A percentile compares a stretch with the other conserved stretches of the same genome.
These are phyloP conservation scores for Pleurotus cornucopiae DNA, from an alignment of 768 basidiomycete species.

Conservation along the genomic window DNA sequence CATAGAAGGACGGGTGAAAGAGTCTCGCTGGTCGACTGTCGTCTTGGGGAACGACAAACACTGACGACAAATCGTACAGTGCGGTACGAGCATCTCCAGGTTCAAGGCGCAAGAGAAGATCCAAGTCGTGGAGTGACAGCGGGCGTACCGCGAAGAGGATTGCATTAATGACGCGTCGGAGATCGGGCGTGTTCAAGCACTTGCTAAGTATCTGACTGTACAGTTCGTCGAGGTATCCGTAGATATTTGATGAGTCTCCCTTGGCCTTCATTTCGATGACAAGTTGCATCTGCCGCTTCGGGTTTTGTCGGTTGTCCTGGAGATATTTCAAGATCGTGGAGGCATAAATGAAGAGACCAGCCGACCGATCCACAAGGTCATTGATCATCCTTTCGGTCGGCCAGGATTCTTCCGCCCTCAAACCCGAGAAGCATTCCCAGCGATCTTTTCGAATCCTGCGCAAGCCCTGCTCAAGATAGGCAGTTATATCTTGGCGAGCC, in stretches of 20 bases:
- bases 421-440: background rate
- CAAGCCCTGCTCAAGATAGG: conserved; percentile 14
- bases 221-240: conserved; percentile 6
- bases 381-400: conserved; percentile 16
- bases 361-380: conserved; percentile 16
- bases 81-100: background rate
- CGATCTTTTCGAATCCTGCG: conserved; percentile 11
- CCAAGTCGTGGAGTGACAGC: conserved; percentile 7
- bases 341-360: conserved; percentile 23
- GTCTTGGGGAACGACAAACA: background rate
- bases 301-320: conserved; percentile 10
- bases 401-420: conserved; percentile 11
- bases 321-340: conserved; percentile 22
- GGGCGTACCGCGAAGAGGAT: conserved; percentile 4
- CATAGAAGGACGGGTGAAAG: conserved; percentile 10
- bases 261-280: conserved; percentile 8
- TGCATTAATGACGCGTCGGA: conserved; percentile 5
- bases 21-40: conserved; percentile 6
- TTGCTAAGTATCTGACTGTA: conserved; percentile 8
- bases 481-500: conserved; percentile 14
- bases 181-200: background rate
- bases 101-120: background rate
- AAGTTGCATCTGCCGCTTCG: conserved; percentile 11
- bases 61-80: conserved; percentile 1
- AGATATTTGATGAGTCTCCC: background rate